Evolutionary conservation across 495 filamentous ascomycete genomes (phyloP).

Genomic region (Penicillium tannophilum): DNA sequence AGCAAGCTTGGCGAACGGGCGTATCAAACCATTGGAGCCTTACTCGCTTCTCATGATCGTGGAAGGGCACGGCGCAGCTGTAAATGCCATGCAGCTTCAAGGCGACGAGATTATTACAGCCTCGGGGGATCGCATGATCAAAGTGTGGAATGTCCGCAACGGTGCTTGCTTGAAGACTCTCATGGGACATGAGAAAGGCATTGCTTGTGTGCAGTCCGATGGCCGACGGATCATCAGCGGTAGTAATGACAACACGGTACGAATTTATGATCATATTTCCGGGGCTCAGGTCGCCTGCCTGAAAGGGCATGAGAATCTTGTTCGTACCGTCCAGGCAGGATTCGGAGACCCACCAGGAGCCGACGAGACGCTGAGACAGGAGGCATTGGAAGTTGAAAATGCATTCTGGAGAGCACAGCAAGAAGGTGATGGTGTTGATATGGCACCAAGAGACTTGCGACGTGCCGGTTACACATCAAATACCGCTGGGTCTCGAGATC

Average conservation of each 20-base stretch:
- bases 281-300: constrained; percentile 88
- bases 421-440: constrained; percentile 54
- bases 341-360: constrained; percentile 87
- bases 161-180: constrained; percentile 75
- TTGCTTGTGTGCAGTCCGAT: constrained; percentile 97
- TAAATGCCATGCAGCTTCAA: constrained; percentile 93
- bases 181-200: constrained; percentile 88
- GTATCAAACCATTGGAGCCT: constrained; percentile 46
- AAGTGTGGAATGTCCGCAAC: constrained; percentile 87
- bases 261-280: constrained; percentile 85
- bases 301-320: constrained; percentile 75
- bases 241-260: constrained; percentile 91
- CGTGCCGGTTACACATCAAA: constrained; percentile 60
- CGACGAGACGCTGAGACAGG: constrained; percentile 66
- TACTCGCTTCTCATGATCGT: constrained; percentile 80
- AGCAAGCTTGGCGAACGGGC: constrained; percentile 40
- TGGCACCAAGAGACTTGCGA: constrained; percentile 42
- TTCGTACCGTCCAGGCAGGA: constrained; percentile 90
- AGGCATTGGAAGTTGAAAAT: constrained; percentile 71
- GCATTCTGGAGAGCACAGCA: constrained; percentile 71
- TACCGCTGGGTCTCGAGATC: constrained; percentile 68
- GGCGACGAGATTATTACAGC: constrained; percentile 88
- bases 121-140: constrained; percentile 88
- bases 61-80: constrained; percentile 82
- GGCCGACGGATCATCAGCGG: constrained; percentile 95